Conservation (phyloP, 108 stramenopile species). For the Skeletonema potamos region DNA sequence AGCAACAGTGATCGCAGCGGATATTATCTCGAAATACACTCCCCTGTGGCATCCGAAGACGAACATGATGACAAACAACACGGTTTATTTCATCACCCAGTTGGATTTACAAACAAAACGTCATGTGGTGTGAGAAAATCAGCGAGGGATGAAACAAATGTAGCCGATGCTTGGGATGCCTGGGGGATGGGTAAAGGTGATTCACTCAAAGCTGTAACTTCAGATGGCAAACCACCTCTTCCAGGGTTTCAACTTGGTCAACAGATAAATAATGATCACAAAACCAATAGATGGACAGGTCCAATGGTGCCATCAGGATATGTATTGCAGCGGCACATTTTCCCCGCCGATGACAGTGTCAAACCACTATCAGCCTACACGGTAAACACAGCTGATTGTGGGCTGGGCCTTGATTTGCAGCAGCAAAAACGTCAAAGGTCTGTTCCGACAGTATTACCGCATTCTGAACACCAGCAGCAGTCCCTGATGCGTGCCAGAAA, state of each 20-base stretch:
- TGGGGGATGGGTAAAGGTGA: constrained; percentile 28
- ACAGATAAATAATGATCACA: neutral
- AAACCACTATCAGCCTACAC: neutral
- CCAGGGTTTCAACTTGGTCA: constrained; percentile 32
- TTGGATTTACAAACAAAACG: neutral
- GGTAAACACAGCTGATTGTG: constrained; percentile 20
- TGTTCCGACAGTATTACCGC: constrained; percentile 25
- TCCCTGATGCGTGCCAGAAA: constrained; percentile 14
- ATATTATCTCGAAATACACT: constrained; percentile 37
- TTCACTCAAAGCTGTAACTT: neutral
- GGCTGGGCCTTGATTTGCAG: constrained; percentile 35
- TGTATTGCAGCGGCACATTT: constrained; percentile 38
- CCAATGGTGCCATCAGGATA: constrained; percentile 40
- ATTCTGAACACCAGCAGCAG: neutral
- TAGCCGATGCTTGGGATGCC: constrained; percentile 44
- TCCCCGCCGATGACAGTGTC: constrained; percentile 6
- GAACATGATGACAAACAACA: constrained; percentile 16
- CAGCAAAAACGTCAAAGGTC: neutral
- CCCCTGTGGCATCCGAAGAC: constrained; percentile 47
- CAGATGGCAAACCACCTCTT: constrained; percentile 41
- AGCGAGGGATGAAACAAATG: neutral
- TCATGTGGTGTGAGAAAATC: neutral
- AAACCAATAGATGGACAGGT: constrained; percentile 25
- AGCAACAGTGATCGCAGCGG: neutral
- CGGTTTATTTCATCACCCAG: constrained; percentile 7